Percentiles rank a stretch among this genome's conserved stretches.
Evolutionary conservation across 148 eudicot genomes (phyloP).

Genomic region (Vaccinium myrtillus): DNA sequence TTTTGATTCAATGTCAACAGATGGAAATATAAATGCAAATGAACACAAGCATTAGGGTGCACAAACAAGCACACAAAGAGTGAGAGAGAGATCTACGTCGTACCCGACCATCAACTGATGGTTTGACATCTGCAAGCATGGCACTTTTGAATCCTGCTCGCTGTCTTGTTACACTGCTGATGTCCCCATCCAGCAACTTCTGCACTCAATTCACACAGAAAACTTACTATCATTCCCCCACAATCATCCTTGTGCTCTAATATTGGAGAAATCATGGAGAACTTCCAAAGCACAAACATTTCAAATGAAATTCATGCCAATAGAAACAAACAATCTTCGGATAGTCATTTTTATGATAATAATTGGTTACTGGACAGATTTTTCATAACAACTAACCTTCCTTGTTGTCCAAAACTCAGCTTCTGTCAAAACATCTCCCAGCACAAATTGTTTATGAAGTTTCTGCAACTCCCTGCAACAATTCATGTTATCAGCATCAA

Average conservation of each 20-base stretch:
- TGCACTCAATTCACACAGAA: conserved; percentile 34
- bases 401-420: conserved; percentile 98
- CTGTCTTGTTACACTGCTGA: conserved; percentile 50
- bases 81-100: conserved; percentile 10
- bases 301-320: neutral
- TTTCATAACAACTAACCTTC: conserved; percentile 52
- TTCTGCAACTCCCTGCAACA: conserved; percentile 78
- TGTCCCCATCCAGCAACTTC: conserved; percentile 74
- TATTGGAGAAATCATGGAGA: neutral
- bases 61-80: conserved; percentile 13
- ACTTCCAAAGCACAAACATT: neutral
- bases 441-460: conserved; percentile 83
- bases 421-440: conserved; percentile 69
- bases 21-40: neutral
- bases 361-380: neutral
- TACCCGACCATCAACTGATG: conserved; percentile 96
- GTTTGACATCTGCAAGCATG: conserved; percentile 77
- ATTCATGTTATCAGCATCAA: conserved; percentile 16
- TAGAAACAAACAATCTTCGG: neutral
- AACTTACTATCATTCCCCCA: conserved; percentile 4
- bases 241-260: neutral
- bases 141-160: conserved; percentile 86
- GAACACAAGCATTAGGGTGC: neutral
- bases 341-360: neutral
- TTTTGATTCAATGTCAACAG: neutral